Percentiles rank a stretch among this genome's conserved stretches.
Conservation (phyloP, 192 early-diverging fungal species). For the Radiomyces spectabilis region DNA sequence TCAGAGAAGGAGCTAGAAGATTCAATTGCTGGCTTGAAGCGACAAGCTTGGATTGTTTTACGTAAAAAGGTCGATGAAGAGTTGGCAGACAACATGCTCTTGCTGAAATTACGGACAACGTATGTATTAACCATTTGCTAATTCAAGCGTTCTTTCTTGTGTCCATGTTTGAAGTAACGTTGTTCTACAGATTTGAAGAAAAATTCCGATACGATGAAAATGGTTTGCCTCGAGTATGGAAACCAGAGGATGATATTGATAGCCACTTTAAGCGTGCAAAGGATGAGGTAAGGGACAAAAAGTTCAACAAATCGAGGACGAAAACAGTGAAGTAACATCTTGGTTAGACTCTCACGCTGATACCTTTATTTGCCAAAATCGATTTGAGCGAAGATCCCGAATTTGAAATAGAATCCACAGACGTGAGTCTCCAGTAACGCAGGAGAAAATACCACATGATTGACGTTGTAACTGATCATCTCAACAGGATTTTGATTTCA, state of each 20-base stretch:
- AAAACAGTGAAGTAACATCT: too few species aligned
- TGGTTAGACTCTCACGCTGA: slow-evolving; percentile 47
- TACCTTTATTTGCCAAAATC: slow-evolving; percentile 68
- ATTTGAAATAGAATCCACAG: slow-evolving; percentile 26
- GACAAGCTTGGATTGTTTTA: slow-evolving; percentile 69
- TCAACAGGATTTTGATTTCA: slow-evolving; percentile 48
- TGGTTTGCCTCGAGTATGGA: slow-evolving; percentile 93
- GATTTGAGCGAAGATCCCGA: slow-evolving; percentile 40
- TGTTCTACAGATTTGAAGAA: slow-evolving; percentile 68
- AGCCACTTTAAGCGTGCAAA: slow-evolving; percentile 69
- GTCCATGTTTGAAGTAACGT: too few species aligned
- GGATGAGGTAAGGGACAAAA: slow-evolving; percentile 37
- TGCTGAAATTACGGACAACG: slow-evolving; percentile 66
- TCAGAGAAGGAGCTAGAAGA: slow-evolving; percentile 41
- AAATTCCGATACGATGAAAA: slow-evolving; percentile 91
- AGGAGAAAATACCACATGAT: too few species aligned
- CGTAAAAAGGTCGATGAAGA: slow-evolving; percentile 73
- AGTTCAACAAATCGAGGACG: too few species aligned
- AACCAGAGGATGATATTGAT: slow-evolving; percentile 92
- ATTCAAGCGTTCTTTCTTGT: too few species aligned
- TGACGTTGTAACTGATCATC: too few species aligned
- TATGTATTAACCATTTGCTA: slow-evolving; percentile 6
- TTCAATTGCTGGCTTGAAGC: slow-evolving; percentile 45
- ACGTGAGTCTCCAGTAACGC: slow-evolving; percentile 18
- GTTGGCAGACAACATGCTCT: slow-evolving; percentile 71